Conservation (phyloP, 345 rosid genomes). For the Populus ilicifolia region DNA sequence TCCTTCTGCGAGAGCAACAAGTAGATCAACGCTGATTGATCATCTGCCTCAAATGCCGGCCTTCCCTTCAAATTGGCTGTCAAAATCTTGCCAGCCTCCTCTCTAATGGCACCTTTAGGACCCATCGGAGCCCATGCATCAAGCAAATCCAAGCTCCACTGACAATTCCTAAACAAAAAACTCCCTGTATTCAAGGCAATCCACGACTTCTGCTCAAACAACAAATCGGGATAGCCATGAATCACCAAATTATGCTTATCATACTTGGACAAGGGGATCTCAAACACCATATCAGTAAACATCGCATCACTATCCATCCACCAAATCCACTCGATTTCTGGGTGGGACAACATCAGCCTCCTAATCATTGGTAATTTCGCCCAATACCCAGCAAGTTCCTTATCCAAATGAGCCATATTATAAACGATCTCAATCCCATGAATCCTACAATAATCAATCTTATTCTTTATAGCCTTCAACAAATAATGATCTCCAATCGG, state of each 20-base stretch:
- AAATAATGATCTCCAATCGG: slow-evolving; percentile 88
- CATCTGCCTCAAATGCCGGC: slow-evolving; percentile 89
- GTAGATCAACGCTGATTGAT: slow-evolving; percentile 91
- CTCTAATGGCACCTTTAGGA: slow-evolving; percentile 76
- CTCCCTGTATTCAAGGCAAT: slow-evolving; percentile 94
- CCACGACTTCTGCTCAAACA: slow-evolving; percentile 85
- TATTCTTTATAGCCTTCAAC: slow-evolving; percentile 79
- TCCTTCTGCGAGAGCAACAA: slow-evolving; percentile 75
- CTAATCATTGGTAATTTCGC: slow-evolving; percentile 86
- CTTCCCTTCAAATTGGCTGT: slow-evolving; percentile 82
- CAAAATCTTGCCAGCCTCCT: slow-evolving; percentile 85
- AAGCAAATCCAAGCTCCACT: slow-evolving; percentile 90
- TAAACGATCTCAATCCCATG: slow-evolving; percentile 97
- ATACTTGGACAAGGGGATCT: slow-evolving; percentile 62
- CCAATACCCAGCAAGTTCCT: slow-evolving; percentile 93
- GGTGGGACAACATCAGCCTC: slow-evolving; percentile 84
- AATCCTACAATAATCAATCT: slow-evolving; percentile 92
- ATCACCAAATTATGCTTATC: slow-evolving; percentile 69
- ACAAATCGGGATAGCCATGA: slow-evolving; percentile 86
- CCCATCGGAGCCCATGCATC: slow-evolving; percentile 98
- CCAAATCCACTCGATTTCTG: slow-evolving; percentile 94
- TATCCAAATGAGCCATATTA: slow-evolving; percentile 94
- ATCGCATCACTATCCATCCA: slow-evolving; percentile 99
- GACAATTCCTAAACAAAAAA: slow-evolving; percentile 83
- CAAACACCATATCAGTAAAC: slow-evolving; percentile 92